Conservation (phyloP, 306 rosid species). For the Cicer bijugum region DNA sequence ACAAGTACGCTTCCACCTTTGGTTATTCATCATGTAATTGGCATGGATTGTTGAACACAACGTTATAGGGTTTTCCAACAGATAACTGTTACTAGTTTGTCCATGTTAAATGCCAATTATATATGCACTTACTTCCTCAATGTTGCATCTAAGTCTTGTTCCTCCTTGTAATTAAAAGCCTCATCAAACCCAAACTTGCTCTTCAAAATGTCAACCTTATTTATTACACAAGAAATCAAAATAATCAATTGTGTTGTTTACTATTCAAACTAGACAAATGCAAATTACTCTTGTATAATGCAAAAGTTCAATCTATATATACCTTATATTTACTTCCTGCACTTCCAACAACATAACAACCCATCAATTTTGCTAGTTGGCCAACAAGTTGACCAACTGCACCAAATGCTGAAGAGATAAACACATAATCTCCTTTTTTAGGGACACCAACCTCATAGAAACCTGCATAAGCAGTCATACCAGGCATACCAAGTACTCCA, state of each 20-base stretch:
- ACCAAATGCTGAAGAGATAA: slow-evolving; percentile 63
- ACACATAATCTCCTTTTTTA: slow-evolving; percentile 59
- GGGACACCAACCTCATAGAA: slow-evolving; percentile 58
- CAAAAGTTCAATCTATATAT: neutral
- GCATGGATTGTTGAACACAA: no score
- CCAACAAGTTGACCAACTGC: slow-evolving; percentile 67
- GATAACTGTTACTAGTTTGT: neutral
- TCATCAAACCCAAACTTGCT: slow-evolving; percentile 50
- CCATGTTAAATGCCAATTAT: neutral
- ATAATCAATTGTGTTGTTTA: neutral
- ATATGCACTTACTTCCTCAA: slow-evolving; percentile 45
- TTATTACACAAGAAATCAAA: slow-evolving; percentile 13
- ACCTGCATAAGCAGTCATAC: slow-evolving; percentile 60
- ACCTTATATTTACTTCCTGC: slow-evolving; percentile 63
- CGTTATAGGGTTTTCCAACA: no score
- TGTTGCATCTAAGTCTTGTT: slow-evolving; percentile 46
- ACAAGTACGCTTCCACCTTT: no score
- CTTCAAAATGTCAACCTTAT: slow-evolving; percentile 51
- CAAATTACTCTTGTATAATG: neutral
- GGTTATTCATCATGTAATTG: no score
- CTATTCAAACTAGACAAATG: neutral
- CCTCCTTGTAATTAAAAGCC: slow-evolving; percentile 59
- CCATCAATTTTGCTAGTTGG: slow-evolving; percentile 59
- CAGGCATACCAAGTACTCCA: slow-evolving; percentile 62
- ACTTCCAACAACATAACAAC: slow-evolving; percentile 71